Conservation (phyloP, 2,329 filamentous ascomycete species). For the Microdochium paspali region DNA sequence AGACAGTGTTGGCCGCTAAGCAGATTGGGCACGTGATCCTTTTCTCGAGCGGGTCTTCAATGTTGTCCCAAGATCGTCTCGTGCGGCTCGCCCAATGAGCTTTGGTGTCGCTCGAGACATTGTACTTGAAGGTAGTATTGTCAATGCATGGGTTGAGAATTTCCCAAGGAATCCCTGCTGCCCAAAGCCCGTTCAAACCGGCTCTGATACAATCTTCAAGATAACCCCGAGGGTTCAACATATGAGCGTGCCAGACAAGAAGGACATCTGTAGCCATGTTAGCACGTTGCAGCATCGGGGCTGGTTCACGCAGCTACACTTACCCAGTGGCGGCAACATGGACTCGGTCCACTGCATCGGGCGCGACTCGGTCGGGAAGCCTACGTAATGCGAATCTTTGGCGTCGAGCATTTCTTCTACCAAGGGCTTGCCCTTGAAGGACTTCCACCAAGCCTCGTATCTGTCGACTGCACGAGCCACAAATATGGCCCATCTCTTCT, state of each 20-base stretch:
- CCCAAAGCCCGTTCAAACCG: slow-evolving; percentile 47
- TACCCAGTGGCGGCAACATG: slow-evolving; percentile 51
- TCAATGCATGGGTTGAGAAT: slow-evolving; percentile 49
- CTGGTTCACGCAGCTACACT: slow-evolving; percentile 4
- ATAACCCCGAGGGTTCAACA: slow-evolving; percentile 67
- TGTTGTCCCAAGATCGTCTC: slow-evolving; percentile 48
- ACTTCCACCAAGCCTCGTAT: slow-evolving; percentile 57
- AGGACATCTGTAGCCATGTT: slow-evolving; percentile 46
- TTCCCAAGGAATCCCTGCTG: slow-evolving; percentile 57
- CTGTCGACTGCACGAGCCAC: slow-evolving; percentile 58
- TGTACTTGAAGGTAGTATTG: slow-evolving; percentile 43
- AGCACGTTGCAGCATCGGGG: slow-evolving; percentile 12
- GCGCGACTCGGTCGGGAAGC: slow-evolving; percentile 20
- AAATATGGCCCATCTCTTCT: slow-evolving; percentile 68
- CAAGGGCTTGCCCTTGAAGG: slow-evolving; percentile 20
- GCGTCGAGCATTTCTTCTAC: slow-evolving; percentile 24
- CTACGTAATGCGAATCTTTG: slow-evolving; percentile 14
- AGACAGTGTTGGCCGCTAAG: slow-evolving; percentile 26
- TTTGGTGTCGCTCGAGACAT: slow-evolving; percentile 31
- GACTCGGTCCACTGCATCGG: slow-evolving; percentile 25
- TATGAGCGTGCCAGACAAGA: slow-evolving; percentile 73
- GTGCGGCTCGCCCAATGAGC: slow-evolving; percentile 37
- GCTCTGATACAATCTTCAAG: slow-evolving; percentile 62
- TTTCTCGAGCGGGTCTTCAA: slow-evolving; percentile 38
- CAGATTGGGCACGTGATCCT: slow-evolving; percentile 48